Evolutionary conservation across 352 stramenopile species (phyloP).

Genomic region (Phytopythium montanum): DNA sequence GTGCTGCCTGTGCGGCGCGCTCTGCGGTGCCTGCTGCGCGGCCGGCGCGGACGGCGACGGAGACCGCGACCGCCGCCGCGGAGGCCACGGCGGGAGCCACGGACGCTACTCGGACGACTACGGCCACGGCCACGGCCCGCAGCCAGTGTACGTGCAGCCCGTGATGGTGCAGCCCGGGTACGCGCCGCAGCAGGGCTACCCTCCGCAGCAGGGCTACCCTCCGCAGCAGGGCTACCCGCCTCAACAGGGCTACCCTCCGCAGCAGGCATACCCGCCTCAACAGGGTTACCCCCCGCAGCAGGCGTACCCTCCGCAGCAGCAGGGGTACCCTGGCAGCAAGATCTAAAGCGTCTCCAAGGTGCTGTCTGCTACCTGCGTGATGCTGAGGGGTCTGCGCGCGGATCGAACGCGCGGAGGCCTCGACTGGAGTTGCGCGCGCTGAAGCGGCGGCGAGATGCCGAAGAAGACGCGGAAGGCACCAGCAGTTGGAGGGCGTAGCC

Average conservation of each 20-base stretch:
- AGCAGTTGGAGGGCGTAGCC: too few relatives aligned
- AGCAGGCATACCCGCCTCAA: conserved; percentile 31
- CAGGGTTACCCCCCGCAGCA: conserved; percentile 23
- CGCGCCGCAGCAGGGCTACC: conserved; percentile 24
- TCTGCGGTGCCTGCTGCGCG: conserved; percentile 75
- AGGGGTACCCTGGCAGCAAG: conserved; percentile 7
- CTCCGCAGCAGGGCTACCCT: conserved; percentile 31
- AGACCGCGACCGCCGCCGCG: conserved; percentile 32
- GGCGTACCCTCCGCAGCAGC: conserved; percentile 29
- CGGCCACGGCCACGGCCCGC: conserved; percentile 21
- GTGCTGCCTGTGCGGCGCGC: conserved; percentile 68
- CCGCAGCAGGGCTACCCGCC: conserved; percentile 33
- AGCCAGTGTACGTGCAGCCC: conserved; percentile 73
- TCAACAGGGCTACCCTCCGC: conserved; percentile 20
- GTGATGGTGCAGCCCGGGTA: conserved; percentile 53
- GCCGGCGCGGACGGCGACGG: conserved; percentile 29
- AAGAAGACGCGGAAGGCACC: neutral
- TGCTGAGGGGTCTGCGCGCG: neutral
- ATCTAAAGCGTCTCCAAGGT: neutral
- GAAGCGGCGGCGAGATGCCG: neutral
- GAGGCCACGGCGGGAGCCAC: conserved; percentile 17
- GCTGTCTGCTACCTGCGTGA: too few relatives aligned
- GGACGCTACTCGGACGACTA: conserved; percentile 30
- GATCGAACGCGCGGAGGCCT: conserved; percentile 6
- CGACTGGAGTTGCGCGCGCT: neutral